Conservation (phyloP, 176 grass and related monocot genomes). For the Carex scoparia region DNA sequence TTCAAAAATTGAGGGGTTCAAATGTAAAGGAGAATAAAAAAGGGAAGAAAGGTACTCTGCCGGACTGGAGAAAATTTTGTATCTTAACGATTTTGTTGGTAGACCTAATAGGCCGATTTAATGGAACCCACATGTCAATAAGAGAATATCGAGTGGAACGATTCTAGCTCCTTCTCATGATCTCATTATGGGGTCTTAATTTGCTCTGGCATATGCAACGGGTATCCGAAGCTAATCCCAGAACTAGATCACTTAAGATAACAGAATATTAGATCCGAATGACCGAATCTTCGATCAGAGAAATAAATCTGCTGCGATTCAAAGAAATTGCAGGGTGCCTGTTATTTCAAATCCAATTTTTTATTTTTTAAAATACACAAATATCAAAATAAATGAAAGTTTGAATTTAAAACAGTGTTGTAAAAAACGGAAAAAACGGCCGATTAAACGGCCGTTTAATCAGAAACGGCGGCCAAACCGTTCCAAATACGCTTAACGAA, state of each 20-base stretch:
- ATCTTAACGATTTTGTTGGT: neutral
- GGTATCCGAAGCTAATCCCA: neutral
- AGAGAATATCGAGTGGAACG: neutral
- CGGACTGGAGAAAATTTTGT: neutral
- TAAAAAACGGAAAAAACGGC: too few relatives aligned
- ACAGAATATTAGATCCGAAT: too few relatives aligned
- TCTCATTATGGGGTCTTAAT: neutral
- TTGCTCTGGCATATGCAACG: neutral
- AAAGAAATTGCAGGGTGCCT: too few relatives aligned
- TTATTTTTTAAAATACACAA: too few relatives aligned
- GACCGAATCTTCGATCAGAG: too few relatives aligned
- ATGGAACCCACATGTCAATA: neutral
- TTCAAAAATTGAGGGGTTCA: neutral
- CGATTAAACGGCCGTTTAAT: too few relatives aligned
- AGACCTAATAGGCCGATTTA: neutral
- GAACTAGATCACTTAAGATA: neutral
- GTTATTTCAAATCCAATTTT: too few relatives aligned
- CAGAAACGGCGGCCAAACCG: too few relatives aligned
- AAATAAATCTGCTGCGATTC: too few relatives aligned
- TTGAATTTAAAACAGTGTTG: too few relatives aligned
- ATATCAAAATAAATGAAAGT: too few relatives aligned
- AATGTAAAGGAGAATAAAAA: neutral
- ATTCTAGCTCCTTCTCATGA: neutral
- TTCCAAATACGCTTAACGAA: too few relatives aligned
- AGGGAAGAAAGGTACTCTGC: neutral